Evolutionary conservation across 2,329 filamentous ascomycete species (phyloP), one percentile per base, ranked within the genome.

Genomic region (Aspergillus puulaauensis): DNA sequence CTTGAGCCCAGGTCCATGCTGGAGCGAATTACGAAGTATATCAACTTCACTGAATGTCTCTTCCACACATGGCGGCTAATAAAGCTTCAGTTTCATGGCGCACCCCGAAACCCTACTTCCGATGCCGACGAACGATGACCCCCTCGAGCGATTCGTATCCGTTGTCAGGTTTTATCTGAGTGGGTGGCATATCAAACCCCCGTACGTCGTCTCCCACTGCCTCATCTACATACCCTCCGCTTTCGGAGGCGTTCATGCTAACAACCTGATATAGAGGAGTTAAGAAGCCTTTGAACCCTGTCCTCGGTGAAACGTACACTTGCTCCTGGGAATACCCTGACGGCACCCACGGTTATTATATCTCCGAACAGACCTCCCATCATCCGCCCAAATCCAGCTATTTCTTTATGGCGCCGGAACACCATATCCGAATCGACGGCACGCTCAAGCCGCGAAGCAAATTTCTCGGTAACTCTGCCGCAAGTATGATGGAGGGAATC

Each of bases 361-460:
- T 99, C 66, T 87, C 93, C 48, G 95, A 99, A 77, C 95, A 99
- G 76, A 99, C 95, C 1, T 98, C 93, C 27, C 95, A 99, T 74
- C 95, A 99, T 71, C 95, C 95, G 33, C 95, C 95, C 27, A 99
- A 99, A 79, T 98, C 93, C 47, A 96, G 92, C 77, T 99, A 99
- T 80, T 99, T 99, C 75, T 99, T 96, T 79, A 93, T 96, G 88
- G 93, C 91, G 0, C 95, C 95, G 2, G 87, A 96, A 54, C 91
- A 98, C 71, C 81, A 96, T 70, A 96, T 99, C 66, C 87, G 95
- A 56, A 96, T 99, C 68, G 95, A 99, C 69, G 95, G 95, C 19
- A 96, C 91, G 4, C 81, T 99, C 65, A 98, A 98, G 74, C 95
- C 95, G 1, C 86, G 93, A 67, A 97, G 93, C 77, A 96, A 89